Conservation (phyloP, 129 eudicot genomes). For the Lactuca sativa region DNA sequence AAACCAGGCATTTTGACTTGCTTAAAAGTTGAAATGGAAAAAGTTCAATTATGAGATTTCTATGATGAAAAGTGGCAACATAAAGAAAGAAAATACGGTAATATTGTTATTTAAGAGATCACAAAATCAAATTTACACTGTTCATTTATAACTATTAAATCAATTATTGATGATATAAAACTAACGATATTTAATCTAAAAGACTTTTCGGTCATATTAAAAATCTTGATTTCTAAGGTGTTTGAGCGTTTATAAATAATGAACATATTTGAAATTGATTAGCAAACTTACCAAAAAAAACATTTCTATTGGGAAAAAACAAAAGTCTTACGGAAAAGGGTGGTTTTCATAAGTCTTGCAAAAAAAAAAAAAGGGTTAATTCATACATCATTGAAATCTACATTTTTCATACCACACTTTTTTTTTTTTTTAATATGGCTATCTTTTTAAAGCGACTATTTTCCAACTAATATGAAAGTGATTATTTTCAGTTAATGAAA, state of each 20-base stretch:
- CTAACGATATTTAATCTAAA: not conserved
- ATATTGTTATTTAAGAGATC: not conserved
- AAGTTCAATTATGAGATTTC: not conserved
- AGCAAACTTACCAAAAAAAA: too few species aligned
- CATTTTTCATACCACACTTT: not conserved
- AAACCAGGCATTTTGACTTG: not conserved
- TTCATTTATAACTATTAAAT: not conserved
- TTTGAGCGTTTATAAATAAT: not conserved
- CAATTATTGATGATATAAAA: too few species aligned
- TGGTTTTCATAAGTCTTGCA: too few species aligned
- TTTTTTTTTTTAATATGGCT: too few species aligned
- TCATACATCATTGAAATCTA: not conserved
- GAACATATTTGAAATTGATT: too few species aligned
- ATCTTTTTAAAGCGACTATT: not conserved
- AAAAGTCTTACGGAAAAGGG: not conserved
- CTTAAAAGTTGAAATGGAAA: not conserved
- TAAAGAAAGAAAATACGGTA: not conserved
- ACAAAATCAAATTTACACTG: not conserved
- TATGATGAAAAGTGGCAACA: constrained; percentile 6
- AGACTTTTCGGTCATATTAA: too few species aligned
- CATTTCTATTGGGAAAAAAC: too few species aligned
- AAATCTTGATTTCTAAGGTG: not conserved
- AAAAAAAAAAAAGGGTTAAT: too few species aligned
- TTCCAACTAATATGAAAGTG: not conserved
- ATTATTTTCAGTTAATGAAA: too few species aligned